phyloP scores from a whole-genome alignment of 2,329 filamentous ascomycete genomes.

The Dryadomyces sulphureus region DNA sequence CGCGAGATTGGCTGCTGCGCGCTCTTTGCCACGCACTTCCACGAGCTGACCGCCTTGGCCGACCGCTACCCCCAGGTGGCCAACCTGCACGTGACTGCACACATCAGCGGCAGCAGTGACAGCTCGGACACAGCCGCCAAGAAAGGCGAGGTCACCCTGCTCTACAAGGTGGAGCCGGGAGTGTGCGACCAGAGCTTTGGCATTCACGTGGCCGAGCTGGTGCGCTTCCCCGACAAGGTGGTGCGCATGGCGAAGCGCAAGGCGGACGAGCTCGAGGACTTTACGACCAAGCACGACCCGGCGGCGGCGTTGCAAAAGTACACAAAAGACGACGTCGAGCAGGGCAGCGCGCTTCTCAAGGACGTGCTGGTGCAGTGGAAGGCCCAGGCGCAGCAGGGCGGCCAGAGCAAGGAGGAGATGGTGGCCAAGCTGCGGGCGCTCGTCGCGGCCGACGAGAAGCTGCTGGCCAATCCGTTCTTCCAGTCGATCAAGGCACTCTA shows the following conservation, averaged over 20 bases:
- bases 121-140: conserved; percentile 17
- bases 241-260: conserved; percentile 99
- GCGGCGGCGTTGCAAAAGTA: conserved; percentile 36
- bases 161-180: conserved; percentile 93
- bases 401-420: conserved; percentile 59
- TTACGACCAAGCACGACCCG: conserved; percentile 62
- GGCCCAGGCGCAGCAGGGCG: conserved; percentile 39
- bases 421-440: conserved; percentile 64
- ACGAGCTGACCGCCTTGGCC: conserved; percentile 83
- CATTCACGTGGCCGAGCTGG: conserved; percentile 94
- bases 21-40: conserved; percentile 96
- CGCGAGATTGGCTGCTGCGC: conserved; percentile 89
- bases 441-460: conserved; percentile 55
- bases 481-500: conserved; percentile 43
- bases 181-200: conserved; percentile 97
- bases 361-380: conserved; percentile 77
- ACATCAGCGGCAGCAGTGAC: conserved; percentile 47
- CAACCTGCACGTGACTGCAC: conserved; percentile 91
- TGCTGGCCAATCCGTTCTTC: conserved; percentile 56
- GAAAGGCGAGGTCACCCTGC: conserved; percentile 76
- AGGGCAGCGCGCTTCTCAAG: conserved; percentile 76
- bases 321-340: conserved; percentile 74
- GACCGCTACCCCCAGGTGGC: conserved; percentile 77
- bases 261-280: conserved; percentile 95
- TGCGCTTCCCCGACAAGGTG: conserved; percentile 92